These are phyloP conservation scores for Quercus wislizeni DNA, from an alignment of 306 rosid species.

Conservation along the genomic window DNA sequence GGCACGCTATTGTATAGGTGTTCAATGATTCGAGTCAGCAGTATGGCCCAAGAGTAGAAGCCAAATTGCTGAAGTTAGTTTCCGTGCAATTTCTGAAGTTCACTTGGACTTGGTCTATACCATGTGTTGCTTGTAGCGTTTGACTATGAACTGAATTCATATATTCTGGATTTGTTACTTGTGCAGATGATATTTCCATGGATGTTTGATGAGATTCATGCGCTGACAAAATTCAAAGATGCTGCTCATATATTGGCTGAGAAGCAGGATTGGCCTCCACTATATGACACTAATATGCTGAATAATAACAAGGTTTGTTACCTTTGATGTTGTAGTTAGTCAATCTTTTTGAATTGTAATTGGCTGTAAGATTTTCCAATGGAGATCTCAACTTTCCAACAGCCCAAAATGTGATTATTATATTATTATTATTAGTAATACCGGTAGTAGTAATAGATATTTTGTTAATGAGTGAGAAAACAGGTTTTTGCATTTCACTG, in stretches of 20 bases:
- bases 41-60: not conserved
- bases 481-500: not conserved
- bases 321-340: not conserved
- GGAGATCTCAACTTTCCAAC: not conserved
- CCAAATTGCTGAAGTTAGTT: not conserved
- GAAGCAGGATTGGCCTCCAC: slow-evolving; percentile 82
- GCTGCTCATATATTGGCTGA: slow-evolving; percentile 70
- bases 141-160: not conserved
- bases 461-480: not conserved
- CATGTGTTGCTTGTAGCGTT: not conserved
- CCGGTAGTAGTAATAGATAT: not conserved
- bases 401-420: not conserved
- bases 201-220: slow-evolving; percentile 96
- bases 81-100: not conserved
- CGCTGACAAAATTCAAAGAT: slow-evolving; percentile 70
- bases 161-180: slow-evolving; percentile 18
- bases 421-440: not conserved
- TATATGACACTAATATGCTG: slow-evolving; percentile 58
- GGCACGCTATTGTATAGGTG: not conserved
- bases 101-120: not conserved
- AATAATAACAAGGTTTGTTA: slow-evolving; percentile 68
- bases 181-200: slow-evolving; percentile 88
- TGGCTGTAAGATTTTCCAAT: not conserved
- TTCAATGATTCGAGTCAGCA: not conserved
- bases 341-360: not conserved